Evolutionary conservation across 371 early-diverging fungal species (phyloP), one percentile per base, ranked within the genome.

Genomic region (Mortierella sp.): DNA sequence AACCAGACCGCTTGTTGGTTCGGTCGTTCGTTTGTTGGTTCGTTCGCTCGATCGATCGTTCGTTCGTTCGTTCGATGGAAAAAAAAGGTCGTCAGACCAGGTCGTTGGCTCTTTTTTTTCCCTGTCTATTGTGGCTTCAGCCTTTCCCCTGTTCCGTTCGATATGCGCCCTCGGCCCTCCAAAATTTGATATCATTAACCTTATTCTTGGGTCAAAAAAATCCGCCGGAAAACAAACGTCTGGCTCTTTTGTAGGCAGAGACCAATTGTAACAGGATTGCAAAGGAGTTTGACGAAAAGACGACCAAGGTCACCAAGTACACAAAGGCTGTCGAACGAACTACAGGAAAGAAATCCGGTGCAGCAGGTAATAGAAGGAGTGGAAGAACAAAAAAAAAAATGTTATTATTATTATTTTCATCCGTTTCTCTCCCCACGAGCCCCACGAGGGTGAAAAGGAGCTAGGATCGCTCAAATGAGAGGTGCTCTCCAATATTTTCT

Each of bases 261-360:
- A 53, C 72, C n/a, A 74, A 64, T 48, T 73, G 84, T 60, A 80
- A 81, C 64, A 74, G 75, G 46, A 70, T 86, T 43, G 81, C 81
- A 28, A 82, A 76, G 55, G 87, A 87, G 45, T 84, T 82, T 69
- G 87, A 87, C 57, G 86, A 84, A 60, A 83, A 76, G 58, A 81
- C 79, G 52, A 48, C 62, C 55, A 84, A 85, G 59, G 66, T 84
- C 46, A 58, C 64, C 37, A 84, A 84, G 79, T 83, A 85, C 63
- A 83, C 84, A 30, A 86, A 82, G 58, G 75, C 75, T n/a, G 66
- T 79, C 26, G 84, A 81, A 18, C 81, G 80, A 47, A 75, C 75
- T 12, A 74, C 70, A 18, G 81, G 80, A 65, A 81, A 75, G 74
- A 81, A 73, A 44, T 74, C 83, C n/a, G 74, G 68, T 16, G 74